Evolutionary conservation across 352 stramenopile species (phyloP), one percentile per base, ranked within the genome.

Genomic region (Pythium guiyangense): DNA sequence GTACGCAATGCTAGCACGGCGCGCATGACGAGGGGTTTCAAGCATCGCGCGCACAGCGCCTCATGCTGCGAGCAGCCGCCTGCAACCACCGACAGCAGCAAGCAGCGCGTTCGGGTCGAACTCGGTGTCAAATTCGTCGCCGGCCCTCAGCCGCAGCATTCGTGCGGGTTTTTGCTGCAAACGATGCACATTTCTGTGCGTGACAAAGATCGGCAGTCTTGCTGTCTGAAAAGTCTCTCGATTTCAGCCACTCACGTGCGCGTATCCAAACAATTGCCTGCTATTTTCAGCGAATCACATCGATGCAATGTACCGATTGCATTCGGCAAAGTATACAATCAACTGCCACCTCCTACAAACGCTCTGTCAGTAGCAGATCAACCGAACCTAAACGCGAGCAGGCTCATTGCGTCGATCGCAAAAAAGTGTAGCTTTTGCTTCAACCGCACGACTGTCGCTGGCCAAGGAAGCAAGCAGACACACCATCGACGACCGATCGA

Each of bases 391-490:
- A 49, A 18, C 45, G 45, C 22, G 29, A 34, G 4, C 4, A 34
- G 29, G 8, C 29, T 4, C 15, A 12, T 20, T 9, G 27, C 34
- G 47, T 40, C 47, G 47, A 31, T 27, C 47, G 35, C 47, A 52
- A 52, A 52, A 52, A 52, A n/a, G 47, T 35, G 47, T 34, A 52
- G 17, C 27, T 22, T 17, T 37, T 37, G 14, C 39, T 44, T 18
- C 39, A 44, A 18, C 18, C 18, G 15, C 6, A 20, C 39, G 39
- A 44, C 39, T 44, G 14, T n/a, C 15, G 18, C 39, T 44, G 39
- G 39, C 47, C 47, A 40, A 26, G 17, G 8, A 18, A 22, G 22
- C 42, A 17, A 17, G 22, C 45, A 20, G n/a, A 20, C n/a, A 47
- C n/a, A 47, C 12, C 18, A 6, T 5, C 22, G 22, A 50, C 22